Evolutionary conservation across 257 asterid genomes (phyloP).

Genomic region (Nicotiana undulata): DNA sequence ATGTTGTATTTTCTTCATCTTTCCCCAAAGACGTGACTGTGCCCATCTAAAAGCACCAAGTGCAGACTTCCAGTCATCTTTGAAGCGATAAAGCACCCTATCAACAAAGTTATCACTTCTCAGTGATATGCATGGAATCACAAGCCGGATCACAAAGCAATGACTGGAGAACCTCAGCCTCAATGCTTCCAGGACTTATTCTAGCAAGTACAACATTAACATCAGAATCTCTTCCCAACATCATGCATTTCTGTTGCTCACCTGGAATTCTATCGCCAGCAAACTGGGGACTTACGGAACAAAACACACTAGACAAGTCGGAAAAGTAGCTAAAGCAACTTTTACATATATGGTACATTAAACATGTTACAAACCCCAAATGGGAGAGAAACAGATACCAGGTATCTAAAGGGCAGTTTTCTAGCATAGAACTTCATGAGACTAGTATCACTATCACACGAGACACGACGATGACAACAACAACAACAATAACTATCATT

Average conservation of each 20-base stretch:
- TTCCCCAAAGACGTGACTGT: slow-evolving; percentile 48
- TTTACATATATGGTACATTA: slow-evolving; percentile 7
- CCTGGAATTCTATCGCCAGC: slow-evolving; percentile 10
- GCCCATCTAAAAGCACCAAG: slow-evolving; percentile 79
- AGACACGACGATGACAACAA: neutral
- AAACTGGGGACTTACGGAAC: slow-evolving; percentile 1
- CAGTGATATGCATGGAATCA: slow-evolving; percentile 27
- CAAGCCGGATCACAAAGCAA: slow-evolving; percentile 39
- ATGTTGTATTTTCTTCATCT: slow-evolving; percentile 63
- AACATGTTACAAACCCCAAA: neutral
- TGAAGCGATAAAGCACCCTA: slow-evolving; percentile 59
- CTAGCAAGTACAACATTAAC: slow-evolving; percentile 35
- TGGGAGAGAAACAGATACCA: neutral
- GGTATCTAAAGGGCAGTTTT: slow-evolving; percentile 15
- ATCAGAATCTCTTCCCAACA: slow-evolving; percentile 26
- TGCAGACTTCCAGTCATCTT: slow-evolving; percentile 84
- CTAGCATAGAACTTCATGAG: slow-evolving; percentile 33
- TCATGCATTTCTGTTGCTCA: slow-evolving; percentile 19
- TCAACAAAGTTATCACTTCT: slow-evolving; percentile 38
- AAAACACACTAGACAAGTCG: slow-evolving; percentile 11
- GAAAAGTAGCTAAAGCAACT: slow-evolving; percentile 16
- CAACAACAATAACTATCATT: no score
- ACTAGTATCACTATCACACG: neutral
- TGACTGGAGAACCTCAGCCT: slow-evolving; percentile 41
- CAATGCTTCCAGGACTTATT: slow-evolving; percentile 33